Evolutionary conservation across 2,329 filamentous ascomycete species (phyloP).

Genomic region (Mariannaea sp.): DNA sequence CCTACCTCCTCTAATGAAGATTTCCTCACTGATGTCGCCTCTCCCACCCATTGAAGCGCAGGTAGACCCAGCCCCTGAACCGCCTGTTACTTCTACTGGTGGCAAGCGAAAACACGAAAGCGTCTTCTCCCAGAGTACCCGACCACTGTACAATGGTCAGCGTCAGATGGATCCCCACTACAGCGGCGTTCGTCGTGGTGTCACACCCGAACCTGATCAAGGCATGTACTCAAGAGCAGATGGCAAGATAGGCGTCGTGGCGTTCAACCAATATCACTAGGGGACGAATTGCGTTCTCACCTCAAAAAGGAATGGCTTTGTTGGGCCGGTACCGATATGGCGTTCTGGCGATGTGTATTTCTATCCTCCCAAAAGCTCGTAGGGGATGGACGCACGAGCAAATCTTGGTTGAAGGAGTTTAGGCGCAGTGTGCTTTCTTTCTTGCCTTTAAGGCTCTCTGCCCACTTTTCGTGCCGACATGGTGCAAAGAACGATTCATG

Average conservation of each 20-base stretch:
- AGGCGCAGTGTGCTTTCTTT: slow-evolving; percentile 24
- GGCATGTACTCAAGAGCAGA: slow-evolving; percentile 45
- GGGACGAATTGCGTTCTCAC: background rate
- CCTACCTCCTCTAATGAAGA: slow-evolving; percentile 46
- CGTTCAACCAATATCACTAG: slow-evolving; percentile 40
- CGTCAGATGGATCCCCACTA: slow-evolving; percentile 44
- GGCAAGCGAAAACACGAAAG: slow-evolving; percentile 46
- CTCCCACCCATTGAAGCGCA: slow-evolving; percentile 45
- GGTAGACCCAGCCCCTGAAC: slow-evolving; percentile 37
- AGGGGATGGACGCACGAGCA: slow-evolving; percentile 29
- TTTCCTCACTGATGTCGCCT: slow-evolving; percentile 43
- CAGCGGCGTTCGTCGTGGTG: slow-evolving; percentile 28
- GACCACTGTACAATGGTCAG: slow-evolving; percentile 45
- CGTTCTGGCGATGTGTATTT: slow-evolving; percentile 37
- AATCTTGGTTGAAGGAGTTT: slow-evolving; percentile 35
- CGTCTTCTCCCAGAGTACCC: slow-evolving; percentile 41
- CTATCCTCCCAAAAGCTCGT: slow-evolving; percentile 25
- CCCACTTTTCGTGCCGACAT: background rate
- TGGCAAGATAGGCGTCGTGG: slow-evolving; percentile 39
- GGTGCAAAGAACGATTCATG: slow-evolving; percentile 16
- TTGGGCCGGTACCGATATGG: slow-evolving; percentile 23
- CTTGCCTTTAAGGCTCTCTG: slow-evolving; percentile 5
- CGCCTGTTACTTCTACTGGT: slow-evolving; percentile 37
- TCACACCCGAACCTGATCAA: slow-evolving; percentile 38
- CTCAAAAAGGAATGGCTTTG: slow-evolving; percentile 7